Base-by-base conservation (phyloP, 768 basidiomycete genomes). In the Tricholoma matsutake region DNA sequence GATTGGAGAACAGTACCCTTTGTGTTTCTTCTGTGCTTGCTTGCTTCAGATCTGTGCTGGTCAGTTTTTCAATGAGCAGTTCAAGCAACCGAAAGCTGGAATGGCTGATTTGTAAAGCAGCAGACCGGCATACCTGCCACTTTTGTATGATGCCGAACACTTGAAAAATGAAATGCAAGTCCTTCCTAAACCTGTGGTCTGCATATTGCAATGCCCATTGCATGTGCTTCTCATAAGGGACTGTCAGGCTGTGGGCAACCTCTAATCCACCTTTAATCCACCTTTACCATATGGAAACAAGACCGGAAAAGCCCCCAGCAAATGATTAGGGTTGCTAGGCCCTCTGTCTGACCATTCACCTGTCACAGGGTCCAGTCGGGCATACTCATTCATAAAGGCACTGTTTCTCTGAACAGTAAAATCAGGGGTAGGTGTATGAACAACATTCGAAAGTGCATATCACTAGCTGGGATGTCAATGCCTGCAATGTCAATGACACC, bases 1-100 rank as follows among this genome's bases (percentile, higher is more conserved):
- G 66, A 63, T 78, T 73, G 0, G 63, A 61, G 25, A 74, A 66
- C 5, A 58, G 37, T 0, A 65, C 34, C 0, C 65, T 39, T 4
- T 59, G 34, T 0, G 43, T 64, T 57, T 80, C 78, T 65, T 81
- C 78, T 16, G 65, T 35, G 16, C 63, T 68, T 0, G 79, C 79
- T n/a, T 62, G 9, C 1, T 65, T 18, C 7, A 82, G 56, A 25
- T 78, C 71, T 10, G 2, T 20, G 1, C 6, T 4, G 1, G 43
- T 45, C 14, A 45, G 22, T 6, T 20, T 45, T 4, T 4, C 18
- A 9, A 45, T 20, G 6, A 22, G 9, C 3, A 4, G 18, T 11
- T 45, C 43, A 7, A 45, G 8, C 14, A 20, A 4, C 3, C 20
- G 3, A 10, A 45, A 45, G 10, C 43, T 45, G 9, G 22, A 45